These are phyloP conservation scores for Pseudocercospora fijiensis DNA, from an alignment of 2,329 filamentous ascomycete species.

Conservation along the genomic window DNA sequence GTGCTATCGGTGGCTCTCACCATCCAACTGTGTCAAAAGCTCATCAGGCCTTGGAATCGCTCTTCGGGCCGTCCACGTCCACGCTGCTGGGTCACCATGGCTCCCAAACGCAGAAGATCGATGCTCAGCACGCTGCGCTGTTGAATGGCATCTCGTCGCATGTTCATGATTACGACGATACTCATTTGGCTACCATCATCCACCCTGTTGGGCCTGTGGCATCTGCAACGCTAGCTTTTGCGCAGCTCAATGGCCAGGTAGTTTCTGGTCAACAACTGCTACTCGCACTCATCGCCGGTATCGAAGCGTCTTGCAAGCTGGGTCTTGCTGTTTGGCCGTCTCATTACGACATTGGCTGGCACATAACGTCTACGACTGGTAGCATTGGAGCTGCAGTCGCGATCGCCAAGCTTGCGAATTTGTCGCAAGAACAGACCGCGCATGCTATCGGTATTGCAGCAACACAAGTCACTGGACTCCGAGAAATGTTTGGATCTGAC, in stretches of 20 bases:
- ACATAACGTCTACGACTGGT: constrained; percentile 55
- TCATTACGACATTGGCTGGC: constrained; percentile 59
- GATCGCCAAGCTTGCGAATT: constrained; percentile 49
- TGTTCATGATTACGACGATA: constrained; percentile 59
- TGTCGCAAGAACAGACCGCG: constrained; percentile 44
- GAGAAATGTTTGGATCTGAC: constrained; percentile 57
- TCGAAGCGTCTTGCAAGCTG: constrained; percentile 55
- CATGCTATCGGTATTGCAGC: constrained; percentile 56
- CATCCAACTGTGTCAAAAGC: constrained; percentile 49
- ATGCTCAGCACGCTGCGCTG: constrained; percentile 53
- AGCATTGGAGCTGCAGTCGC: constrained; percentile 55
- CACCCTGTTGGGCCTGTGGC: constrained; percentile 56
- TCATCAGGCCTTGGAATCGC: constrained; percentile 38
- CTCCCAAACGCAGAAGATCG: constrained; percentile 35
- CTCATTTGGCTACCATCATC: constrained; percentile 57
- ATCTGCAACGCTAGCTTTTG: constrained; percentile 51
- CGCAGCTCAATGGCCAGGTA: constrained; percentile 41
- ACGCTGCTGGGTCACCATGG: constrained; percentile 39
- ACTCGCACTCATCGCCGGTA: constrained; percentile 53
- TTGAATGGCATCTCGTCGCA: constrained; percentile 58
- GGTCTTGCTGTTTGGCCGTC: constrained; percentile 54
- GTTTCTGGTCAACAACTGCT: constrained; percentile 51
- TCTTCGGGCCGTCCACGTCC: constrained; percentile 43
- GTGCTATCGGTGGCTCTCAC: constrained; percentile 52
- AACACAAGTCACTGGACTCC: constrained; percentile 54